phyloP scores from a whole-genome alignment of 2,329 filamentous ascomycete genomes.

The Xylariales sp. region DNA sequence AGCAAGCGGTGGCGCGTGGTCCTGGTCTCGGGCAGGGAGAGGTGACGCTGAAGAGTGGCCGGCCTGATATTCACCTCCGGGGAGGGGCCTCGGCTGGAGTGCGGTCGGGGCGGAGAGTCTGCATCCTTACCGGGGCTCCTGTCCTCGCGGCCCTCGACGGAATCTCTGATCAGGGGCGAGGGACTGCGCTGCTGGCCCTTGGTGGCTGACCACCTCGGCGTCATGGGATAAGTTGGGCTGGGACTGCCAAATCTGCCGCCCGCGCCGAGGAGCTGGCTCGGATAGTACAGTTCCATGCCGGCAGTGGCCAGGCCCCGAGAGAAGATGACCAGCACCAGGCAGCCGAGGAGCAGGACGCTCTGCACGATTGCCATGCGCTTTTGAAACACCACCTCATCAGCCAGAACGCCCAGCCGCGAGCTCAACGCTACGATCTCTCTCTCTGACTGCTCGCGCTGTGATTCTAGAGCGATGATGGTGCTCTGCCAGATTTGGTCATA shows the following conservation, averaged over 20 bases:
- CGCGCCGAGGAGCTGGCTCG: slow-evolving; percentile 19
- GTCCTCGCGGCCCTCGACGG: slow-evolving; percentile 2
- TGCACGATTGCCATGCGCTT: slow-evolving; percentile 94
- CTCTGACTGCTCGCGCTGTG: slow-evolving; percentile 79
- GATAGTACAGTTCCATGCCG: slow-evolving; percentile 22
- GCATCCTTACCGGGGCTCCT: background rate
- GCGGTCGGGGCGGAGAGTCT: background rate
- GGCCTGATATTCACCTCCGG: background rate
- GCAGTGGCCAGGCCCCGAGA: slow-evolving; percentile 43
- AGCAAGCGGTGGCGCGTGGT: slow-evolving; percentile 11
- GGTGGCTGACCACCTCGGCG: slow-evolving; percentile 13
- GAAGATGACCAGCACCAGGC: slow-evolving; percentile 84
- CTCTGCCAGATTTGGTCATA: slow-evolving; percentile 98
- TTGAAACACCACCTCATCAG: slow-evolving; percentile 84
- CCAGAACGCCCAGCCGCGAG: slow-evolving; percentile 75
- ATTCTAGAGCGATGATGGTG: slow-evolving; percentile 86
- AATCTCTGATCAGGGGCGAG: slow-evolving; percentile 1
- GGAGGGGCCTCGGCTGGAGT: slow-evolving; percentile 4
- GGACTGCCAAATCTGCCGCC: slow-evolving; percentile 19
- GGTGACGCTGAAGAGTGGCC: background rate
- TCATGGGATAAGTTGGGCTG: slow-evolving; percentile 21
- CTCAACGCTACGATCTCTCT: slow-evolving; percentile 80
- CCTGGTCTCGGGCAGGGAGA: background rate
- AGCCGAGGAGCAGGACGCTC: slow-evolving; percentile 79
- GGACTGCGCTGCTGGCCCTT: background rate